phyloP scores from a whole-genome alignment of 1,284 basidiomycete species.

The Boletus semigastroideus region DNA sequence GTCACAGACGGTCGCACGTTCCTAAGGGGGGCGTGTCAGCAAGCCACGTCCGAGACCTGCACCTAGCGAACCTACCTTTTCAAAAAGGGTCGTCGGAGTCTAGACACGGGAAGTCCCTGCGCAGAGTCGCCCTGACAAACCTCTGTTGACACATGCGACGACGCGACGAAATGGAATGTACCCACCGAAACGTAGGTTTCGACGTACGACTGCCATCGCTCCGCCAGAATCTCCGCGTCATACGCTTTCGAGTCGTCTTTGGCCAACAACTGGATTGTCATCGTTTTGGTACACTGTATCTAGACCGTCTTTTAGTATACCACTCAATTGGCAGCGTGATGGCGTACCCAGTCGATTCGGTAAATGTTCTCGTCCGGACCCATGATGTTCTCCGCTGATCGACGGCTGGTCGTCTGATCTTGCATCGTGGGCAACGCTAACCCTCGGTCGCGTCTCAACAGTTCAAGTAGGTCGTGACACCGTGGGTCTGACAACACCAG shows the following conservation, averaged over 20 bases:
- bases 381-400: slow-evolving; percentile 80
- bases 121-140: slow-evolving; percentile 50
- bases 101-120: slow-evolving; percentile 47
- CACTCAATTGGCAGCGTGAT: neutral
- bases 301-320: slow-evolving; percentile 32
- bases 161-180: slow-evolving; percentile 8
- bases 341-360: slow-evolving; percentile 86
- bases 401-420: slow-evolving; percentile 83
- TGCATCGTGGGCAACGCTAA: slow-evolving; percentile 65
- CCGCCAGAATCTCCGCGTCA: slow-evolving; percentile 79
- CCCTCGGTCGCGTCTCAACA: slow-evolving; percentile 78
- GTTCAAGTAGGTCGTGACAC: slow-evolving; percentile 81
- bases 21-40: slow-evolving; percentile 28
- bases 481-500: slow-evolving; percentile 75
- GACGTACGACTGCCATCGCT: slow-evolving; percentile 89
- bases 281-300: slow-evolving; percentile 67
- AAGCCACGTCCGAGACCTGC: neutral
- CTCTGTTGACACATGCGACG: neutral
- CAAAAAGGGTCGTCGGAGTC: slow-evolving; percentile 72
- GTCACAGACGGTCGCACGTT: slow-evolving; percentile 42
- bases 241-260: slow-evolving; percentile 89
- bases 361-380: slow-evolving; percentile 91
- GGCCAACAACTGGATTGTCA: slow-evolving; percentile 85
- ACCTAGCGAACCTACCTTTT: slow-evolving; percentile 52
- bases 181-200: slow-evolving; percentile 83